A percentile compares a stretch with the other conserved stretches of the same genome.
These are phyloP conservation scores for Pseudogymnoascus sp. DNA, from an alignment of 2,329 filamentous ascomycete genomes.

Conservation along the genomic window DNA sequence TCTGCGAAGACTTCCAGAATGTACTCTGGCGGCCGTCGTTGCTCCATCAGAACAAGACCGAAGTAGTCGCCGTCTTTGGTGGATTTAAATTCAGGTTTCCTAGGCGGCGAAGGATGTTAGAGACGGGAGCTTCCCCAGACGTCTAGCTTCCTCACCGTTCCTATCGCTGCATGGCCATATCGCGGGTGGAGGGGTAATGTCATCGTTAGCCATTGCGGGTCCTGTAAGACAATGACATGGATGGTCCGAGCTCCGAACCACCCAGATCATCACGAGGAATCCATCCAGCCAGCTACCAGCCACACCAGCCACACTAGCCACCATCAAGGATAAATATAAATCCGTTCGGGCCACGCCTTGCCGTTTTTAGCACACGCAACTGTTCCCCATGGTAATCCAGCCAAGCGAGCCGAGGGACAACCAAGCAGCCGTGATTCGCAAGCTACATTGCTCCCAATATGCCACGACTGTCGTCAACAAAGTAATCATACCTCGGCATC, in stretches of 20 bases:
- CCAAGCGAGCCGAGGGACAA: slow-evolving; percentile 9
- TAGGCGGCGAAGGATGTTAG: slow-evolving; percentile 5
- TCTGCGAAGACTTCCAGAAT: slow-evolving; percentile 91
- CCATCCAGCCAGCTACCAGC: background rate
- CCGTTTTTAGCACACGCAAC: background rate
- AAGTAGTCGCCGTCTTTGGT: background rate
- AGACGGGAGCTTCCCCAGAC: slow-evolving; percentile 8
- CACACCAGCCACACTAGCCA: background rate
- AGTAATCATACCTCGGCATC: slow-evolving; percentile 1
- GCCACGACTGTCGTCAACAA: background rate
- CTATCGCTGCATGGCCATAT: slow-evolving; percentile 6
- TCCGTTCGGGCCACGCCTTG: background rate
- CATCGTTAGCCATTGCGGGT: background rate
- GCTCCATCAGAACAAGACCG: slow-evolving; percentile 45
- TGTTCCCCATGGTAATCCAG: background rate
- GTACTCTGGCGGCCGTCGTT: slow-evolving; percentile 67
- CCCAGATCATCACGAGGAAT: background rate
- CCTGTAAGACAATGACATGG: background rate
- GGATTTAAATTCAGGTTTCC: background rate
- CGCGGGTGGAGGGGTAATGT: slow-evolving; percentile 9
- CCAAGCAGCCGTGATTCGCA: slow-evolving; percentile 5
- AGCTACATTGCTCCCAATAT: background rate
- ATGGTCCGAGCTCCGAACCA: background rate
- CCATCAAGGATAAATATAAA: background rate
- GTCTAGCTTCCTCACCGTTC: slow-evolving; percentile 9